Percentiles rank a stretch among this genome's conserved stretches.
phyloP scores from a whole-genome alignment of 345 rosid genomes.

The Kernera saxatilis region DNA sequence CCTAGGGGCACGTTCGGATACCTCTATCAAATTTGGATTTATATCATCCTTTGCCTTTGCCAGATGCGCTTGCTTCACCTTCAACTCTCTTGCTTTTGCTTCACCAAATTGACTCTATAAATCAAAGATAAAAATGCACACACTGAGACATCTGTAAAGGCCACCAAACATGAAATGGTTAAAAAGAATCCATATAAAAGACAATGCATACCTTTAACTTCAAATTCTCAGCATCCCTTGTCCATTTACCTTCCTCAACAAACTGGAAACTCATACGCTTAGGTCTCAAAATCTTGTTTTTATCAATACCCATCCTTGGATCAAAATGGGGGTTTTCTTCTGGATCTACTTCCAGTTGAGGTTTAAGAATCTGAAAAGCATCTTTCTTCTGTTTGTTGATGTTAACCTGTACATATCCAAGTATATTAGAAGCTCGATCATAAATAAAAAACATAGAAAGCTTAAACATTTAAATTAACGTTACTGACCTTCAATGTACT shows the following conservation, averaged over 20 bases:
- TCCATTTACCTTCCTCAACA: slow-evolving; percentile 99
- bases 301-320: slow-evolving; percentile 74
- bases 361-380: slow-evolving; percentile 93
- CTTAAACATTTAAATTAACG: neutral
- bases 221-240: slow-evolving; percentile 78
- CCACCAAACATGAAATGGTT: neutral
- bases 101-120: slow-evolving; percentile 90
- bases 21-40: slow-evolving; percentile 94
- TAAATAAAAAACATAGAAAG: neutral
- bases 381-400: slow-evolving; percentile 97
- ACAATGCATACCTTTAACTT: slow-evolving; percentile 57
- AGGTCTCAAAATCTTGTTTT: slow-evolving; percentile 80
- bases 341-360: slow-evolving; percentile 79
- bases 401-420: slow-evolving; percentile 62
- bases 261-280: slow-evolving; percentile 86
- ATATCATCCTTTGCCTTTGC: slow-evolving; percentile 89
- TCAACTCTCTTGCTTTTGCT: slow-evolving; percentile 85
- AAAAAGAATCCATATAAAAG: neutral
- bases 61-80: slow-evolving; percentile 84
- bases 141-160: slow-evolving; percentile 15
- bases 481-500: slow-evolving; percentile 85
- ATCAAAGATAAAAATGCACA: slow-evolving; percentile 1
- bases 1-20: slow-evolving; percentile 61
- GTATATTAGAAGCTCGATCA: slow-evolving; percentile 9
- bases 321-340: slow-evolving; percentile 81